phyloP scores from a whole-genome alignment of 1,139 yeast species.

The Casaregolazyma suthepensis region DNA sequence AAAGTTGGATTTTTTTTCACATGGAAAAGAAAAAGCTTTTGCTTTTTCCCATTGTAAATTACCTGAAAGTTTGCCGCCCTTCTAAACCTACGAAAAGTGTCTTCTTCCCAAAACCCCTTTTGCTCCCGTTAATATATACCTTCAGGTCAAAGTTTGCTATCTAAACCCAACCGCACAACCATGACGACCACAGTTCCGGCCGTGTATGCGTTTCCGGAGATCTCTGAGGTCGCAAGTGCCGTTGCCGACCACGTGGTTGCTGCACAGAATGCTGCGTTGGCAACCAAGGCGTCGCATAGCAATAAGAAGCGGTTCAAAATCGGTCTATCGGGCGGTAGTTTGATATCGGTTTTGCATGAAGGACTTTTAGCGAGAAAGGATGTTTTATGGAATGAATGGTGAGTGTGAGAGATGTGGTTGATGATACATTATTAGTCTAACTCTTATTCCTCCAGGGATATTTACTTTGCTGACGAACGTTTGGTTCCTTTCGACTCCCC shows the following conservation, averaged over 20 bases:
- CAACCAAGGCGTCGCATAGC: constrained; percentile 11
- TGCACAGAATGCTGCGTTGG: constrained; percentile 67
- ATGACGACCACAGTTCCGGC: constrained; percentile 95
- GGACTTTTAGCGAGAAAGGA: constrained; percentile 71
- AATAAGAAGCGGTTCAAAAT: constrained; percentile 62
- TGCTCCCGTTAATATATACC: neutral
- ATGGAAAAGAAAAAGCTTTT: neutral
- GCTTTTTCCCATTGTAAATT: neutral
- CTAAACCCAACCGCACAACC: neutral
- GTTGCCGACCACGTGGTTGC: constrained; percentile 88
- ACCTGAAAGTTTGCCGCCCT: neutral
- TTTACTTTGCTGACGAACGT: constrained; percentile 95
- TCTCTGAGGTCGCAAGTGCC: constrained; percentile 87
- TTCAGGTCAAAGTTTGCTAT: neutral
- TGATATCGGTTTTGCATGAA: constrained; percentile 76
- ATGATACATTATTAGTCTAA: neutral
- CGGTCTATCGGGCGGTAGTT: constrained; percentile 89
- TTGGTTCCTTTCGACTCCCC: constrained; percentile 79
- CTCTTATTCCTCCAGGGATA: constrained; percentile 39
- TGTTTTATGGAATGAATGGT: constrained; percentile 88
- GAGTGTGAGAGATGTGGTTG: constrained; percentile 12
- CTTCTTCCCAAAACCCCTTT: constrained; percentile 1
- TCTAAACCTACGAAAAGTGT: neutral
- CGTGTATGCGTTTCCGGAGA: constrained; percentile 84
- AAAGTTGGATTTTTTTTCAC: neutral